phyloP scores from a whole-genome alignment of 257 asterid species.

The Solanum sejunctum region DNA sequence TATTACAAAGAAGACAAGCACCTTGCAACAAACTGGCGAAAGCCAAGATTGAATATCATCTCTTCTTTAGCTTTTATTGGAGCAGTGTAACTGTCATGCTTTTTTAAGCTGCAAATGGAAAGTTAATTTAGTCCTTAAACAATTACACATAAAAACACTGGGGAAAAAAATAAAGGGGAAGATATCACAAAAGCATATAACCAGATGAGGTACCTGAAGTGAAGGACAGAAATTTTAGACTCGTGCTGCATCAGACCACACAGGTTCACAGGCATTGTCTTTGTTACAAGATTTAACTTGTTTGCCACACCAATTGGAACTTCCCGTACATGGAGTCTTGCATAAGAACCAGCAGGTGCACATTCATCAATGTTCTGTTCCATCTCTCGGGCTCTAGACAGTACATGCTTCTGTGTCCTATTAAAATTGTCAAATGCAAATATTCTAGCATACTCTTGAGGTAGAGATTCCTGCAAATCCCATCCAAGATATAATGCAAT shows the following conservation, averaged over 20 bases:
- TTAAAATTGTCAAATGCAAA: constrained; percentile 79
- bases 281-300: constrained; percentile 29
- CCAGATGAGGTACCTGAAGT: constrained; percentile 59
- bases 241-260: constrained; percentile 90
- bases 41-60: constrained; percentile 82
- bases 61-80: constrained; percentile 97
- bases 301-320: constrained; percentile 48
- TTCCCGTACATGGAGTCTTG: constrained; percentile 56
- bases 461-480: constrained; percentile 79
- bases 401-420: constrained; percentile 75
- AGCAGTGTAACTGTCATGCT: constrained; percentile 66
- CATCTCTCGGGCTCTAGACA: constrained; percentile 59
- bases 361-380: constrained; percentile 47
- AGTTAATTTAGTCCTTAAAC: background rate
- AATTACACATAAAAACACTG: background rate
- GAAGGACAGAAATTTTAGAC: constrained; percentile 87
- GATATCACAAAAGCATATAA: background rate
- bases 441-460: constrained; percentile 77
- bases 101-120: constrained; percentile 48
- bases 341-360: constrained; percentile 56
- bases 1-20: constrained; percentile 1
- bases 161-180: background rate
- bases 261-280: constrained; percentile 47
- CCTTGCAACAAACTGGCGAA: constrained; percentile 83
- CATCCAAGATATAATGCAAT: constrained; percentile 1